phyloP scores from a whole-genome alignment of 192 early-diverging fungal species.

The Funneliformis mosseae region DNA sequence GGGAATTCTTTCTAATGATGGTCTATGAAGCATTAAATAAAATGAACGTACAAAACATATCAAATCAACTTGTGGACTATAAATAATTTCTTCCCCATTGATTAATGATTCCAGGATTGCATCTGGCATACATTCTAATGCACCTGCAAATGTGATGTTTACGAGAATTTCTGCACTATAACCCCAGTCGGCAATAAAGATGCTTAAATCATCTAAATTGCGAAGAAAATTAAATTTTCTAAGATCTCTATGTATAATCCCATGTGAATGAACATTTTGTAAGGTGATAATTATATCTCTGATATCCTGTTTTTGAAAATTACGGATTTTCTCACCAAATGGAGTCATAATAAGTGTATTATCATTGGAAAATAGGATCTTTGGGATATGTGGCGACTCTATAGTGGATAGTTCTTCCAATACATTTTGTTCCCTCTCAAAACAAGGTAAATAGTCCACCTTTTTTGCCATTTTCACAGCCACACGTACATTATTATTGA shows the following conservation, averaged over 20 bases:
- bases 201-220: not conserved
- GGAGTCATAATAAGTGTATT: constrained; percentile 12
- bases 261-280: not conserved
- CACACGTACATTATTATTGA: constrained; percentile 8
- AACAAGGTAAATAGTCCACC: constrained; percentile 12
- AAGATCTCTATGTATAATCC: constrained; percentile 18
- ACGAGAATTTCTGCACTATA: not conserved
- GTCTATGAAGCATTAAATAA: constrained; percentile 21
- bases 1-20: not conserved
- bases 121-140: constrained; percentile 20
- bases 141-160: constrained; percentile 5
- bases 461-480: constrained; percentile 26
- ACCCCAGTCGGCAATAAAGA: constrained; percentile 28
- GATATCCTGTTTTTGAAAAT: constrained; percentile 22
- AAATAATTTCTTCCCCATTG: not conserved
- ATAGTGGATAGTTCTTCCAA: not conserved
- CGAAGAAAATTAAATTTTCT: constrained; percentile 22
- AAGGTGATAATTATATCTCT: constrained; percentile 27
- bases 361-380: not conserved
- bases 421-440: constrained; percentile 25
- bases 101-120: not conserved
- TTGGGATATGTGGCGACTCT: constrained; percentile 15
- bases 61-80: not conserved
- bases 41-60: constrained; percentile 20
- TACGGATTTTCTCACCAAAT: constrained; percentile 20